Evolutionary conservation across 2,329 filamentous ascomycete genomes (phyloP), one percentile per base, ranked within the genome.

Genomic region (Raffaelea albimanens): DNA sequence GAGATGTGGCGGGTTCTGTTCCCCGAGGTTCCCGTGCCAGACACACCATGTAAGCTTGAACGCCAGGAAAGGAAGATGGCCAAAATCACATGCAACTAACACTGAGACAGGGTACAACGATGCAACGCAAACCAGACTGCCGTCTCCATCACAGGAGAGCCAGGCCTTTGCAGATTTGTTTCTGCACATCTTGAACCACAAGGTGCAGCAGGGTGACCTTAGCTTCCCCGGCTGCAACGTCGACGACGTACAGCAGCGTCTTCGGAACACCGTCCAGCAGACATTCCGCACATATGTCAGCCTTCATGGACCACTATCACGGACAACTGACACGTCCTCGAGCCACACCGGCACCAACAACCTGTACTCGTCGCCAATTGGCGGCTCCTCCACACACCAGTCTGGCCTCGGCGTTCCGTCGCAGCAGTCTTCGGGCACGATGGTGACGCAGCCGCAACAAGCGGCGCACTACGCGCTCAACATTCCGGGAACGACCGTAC

Each of bases 1-100:
- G 58, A 59, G 46, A 60, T 60, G 19, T 60, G 58, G 58, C 49
- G 48, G 3, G 52, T 59, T 9, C 47, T 60, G 3, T 60, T 60
- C 25, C 57, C 56, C 0, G 54, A 50, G 3, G 48, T 45, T 1
- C 19, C 38, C 3, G 41, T 46, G 21, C 58, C 58, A 11, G 47
- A 52, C 5, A 58, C 54, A 19, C 57, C 58, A 9, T 56, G 58
- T 59, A 48, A 52, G 58, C 50, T 14, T 40, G 2, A 16, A 38
- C 10, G 11, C 33, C 19, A 23, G 20, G 8, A 20, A 3, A 42
- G 13, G 16, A n/a, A 18, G 3, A 9, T 7, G 16, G 7, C 19
- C 21, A 21, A 11, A 1, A 29, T 13, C 7, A 29, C 7, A 29
- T 13, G 13, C 7, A 29, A 7, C 25, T 7, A 13, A 29, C 7